Base-by-base conservation (phyloP, 495 filamentous ascomycete species). In the Penicillium tannophilum region DNA sequence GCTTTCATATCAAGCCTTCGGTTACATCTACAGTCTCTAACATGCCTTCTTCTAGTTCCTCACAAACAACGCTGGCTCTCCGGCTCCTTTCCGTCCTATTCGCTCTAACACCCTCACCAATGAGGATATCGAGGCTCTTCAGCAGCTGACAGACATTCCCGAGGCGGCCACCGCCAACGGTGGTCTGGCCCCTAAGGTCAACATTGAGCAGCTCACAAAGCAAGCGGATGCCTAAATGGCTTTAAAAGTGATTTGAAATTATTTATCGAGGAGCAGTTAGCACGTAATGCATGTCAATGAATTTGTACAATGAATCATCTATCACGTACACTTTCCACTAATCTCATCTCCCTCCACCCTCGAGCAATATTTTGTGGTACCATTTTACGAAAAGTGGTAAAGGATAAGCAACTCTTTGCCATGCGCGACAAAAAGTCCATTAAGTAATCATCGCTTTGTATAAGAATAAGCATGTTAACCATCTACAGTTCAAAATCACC, bases 11-110 rank as follows among this genome's bases (percentile, higher is more conserved):
- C n/a, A 41, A 24, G 41, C 14, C 26, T 54, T 20, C 28, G 30
- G 33, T 36, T 36, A 36, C 44, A 17, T 26, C 20, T 12, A 20
- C 4, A 12, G 50, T 24, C 26, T 59, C 65, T 68, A 62, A 68
- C 60, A 10, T 26, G 4, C 42, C 19, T 9, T 20, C 7, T 20
- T 53, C 14, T 52, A 79, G 77, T 79, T 79, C 72, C 77, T 80
- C 49, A 72, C 78, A 45, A 78, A 76, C 46, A 68, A 68, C 19
- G 68, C 78, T 44, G 74, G 73, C 33, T 79, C 78, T 14, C 78
- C 78, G 36, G 75, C 76, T 56, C 78, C 78, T 39, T 80, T 79
- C 74, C 75, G 76, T 42, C 78, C 78, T 16, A 68, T 74, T 24
- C 76, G 76, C 53, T 77, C 74, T 44, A 76, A 78, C 67, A 76